Evolutionary conservation across 768 basidiomycete species (phyloP), one percentile per base, ranked within the genome.

Genomic region (Serpula lacrymans): DNA sequence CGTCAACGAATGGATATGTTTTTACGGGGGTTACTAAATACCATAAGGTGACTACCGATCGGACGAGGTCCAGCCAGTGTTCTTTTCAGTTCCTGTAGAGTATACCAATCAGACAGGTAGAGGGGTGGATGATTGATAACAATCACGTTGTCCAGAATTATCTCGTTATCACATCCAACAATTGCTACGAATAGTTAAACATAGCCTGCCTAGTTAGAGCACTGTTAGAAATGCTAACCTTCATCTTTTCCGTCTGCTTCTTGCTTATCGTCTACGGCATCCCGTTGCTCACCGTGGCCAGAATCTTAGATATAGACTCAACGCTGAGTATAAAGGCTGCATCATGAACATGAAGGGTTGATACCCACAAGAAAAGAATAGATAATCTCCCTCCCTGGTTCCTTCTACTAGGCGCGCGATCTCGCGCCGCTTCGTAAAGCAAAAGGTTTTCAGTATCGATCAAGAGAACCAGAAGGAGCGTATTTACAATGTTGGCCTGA

Each of bases 191-290:
- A 6, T 18, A 22, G 22, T 24, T 32, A 39, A 41, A 28, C 37
- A 33, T 20, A 37, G 27, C 21, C 35, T n/a, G 14, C 18, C 20
- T 31, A 11, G n/a, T n/a, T n/a, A n/a, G n/a, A n/a, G n/a, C n/a
- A n/a, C n/a, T 18, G 30, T 8, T 17, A 34, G 11, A 11, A 14
- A 34, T 18, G 31, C 40, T 35, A 34, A 77, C 78, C 71, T 59
- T 80, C 78, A 34, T 80, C 77, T 41, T 64, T 54, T 3, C 74
- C 70, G 45, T 80, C 78, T 16, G 69, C 62, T 46, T 80, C 77
- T 1, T 59, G 69, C 7, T 62, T 57, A 44, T 76, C n/a, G 62
- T n/a, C 54, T 43, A 18, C 70, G 73, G 2, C 62, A 45, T 6
- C 69, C 57, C n/a, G n/a, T 45, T 80, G 78, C 9, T 51, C 47